Percentiles rank a stretch among this genome's conserved stretches.
Conservation (phyloP, 2,329 filamentous ascomycete genomes). For the Aspergillus unguis region DNA sequence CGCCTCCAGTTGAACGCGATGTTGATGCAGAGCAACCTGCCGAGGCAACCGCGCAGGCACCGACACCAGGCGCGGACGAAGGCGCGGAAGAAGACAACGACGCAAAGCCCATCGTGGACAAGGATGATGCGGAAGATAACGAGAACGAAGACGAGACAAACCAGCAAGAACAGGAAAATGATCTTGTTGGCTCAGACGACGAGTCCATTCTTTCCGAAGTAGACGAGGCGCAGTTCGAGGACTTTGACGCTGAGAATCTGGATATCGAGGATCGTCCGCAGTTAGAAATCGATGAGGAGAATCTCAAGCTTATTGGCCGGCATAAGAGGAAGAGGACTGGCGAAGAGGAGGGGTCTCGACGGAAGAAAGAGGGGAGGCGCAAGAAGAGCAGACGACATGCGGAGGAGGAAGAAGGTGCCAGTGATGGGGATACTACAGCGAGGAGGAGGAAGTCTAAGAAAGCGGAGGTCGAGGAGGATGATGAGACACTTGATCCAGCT, state of each 20-base stretch:
- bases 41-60: conserved; percentile 25
- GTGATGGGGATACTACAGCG: conserved; percentile 45
- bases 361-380: conserved; percentile 55
- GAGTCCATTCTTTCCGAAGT: conserved; percentile 63
- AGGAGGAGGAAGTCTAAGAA: conserved; percentile 52
- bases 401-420: conserved; percentile 59
- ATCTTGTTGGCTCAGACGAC: conserved; percentile 49
- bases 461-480: conserved; percentile 63
- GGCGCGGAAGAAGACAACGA: conserved; percentile 25
- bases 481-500: conserved; percentile 77
- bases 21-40: conserved; percentile 20
- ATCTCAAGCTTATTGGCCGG: conserved; percentile 58
- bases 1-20: conserved; percentile 13
- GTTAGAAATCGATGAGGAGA: conserved; percentile 59
- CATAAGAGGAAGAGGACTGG: conserved; percentile 63
- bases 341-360: conserved; percentile 67
- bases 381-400: conserved; percentile 68
- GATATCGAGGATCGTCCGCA: conserved; percentile 59
- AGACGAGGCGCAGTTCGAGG: conserved; percentile 63
- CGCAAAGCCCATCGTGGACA: conserved; percentile 16
- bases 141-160: conserved; percentile 20
- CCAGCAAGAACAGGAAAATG: conserved; percentile 29
- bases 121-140: conserved; percentile 15
- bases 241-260: conserved; percentile 61
- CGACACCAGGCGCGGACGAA: conserved; percentile 26